These are phyloP conservation scores for Amoeboaphelidium protococcarum DNA, from an alignment of 371 early-diverging fungal species.

Conservation along the genomic window DNA sequence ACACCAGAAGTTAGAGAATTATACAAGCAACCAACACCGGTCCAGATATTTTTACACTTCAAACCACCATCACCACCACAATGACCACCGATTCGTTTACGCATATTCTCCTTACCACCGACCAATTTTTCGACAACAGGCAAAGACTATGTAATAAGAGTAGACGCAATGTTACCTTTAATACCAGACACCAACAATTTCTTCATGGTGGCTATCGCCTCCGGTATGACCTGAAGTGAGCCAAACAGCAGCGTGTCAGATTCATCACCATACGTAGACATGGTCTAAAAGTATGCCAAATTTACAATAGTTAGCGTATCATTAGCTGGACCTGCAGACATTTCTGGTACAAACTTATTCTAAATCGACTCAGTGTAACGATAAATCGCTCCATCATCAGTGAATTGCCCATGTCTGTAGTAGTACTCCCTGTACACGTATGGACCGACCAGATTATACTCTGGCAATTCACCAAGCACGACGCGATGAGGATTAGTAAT, in stretches of 20 bases:
- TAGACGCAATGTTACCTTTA: not conserved
- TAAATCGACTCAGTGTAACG: not conserved
- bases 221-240: not conserved
- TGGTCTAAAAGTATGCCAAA: not conserved
- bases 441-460: not conserved
- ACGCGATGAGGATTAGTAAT: not conserved
- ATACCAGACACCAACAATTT: not conserved
- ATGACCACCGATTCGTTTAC: not conserved
- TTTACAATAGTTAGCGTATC: not conserved
- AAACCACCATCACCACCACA: not conserved
- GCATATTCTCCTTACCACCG: not conserved
- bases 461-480: not conserved
- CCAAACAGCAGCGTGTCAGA: not conserved
- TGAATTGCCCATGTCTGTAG: not conserved
- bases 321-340: not conserved
- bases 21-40: not conserved
- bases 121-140: not conserved
- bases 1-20: not conserved
- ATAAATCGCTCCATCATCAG: not conserved
- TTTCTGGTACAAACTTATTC: not conserved
- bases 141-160: not conserved
- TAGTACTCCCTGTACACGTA: not conserved
- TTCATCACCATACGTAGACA: not conserved
- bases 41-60: not conserved
- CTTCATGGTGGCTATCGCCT: not conserved